A percentile compares a stretch with the other conserved stretches of the same genome.
Conservation (phyloP, 2,329 filamentous ascomycete genomes). For the Alternaria rosae region DNA sequence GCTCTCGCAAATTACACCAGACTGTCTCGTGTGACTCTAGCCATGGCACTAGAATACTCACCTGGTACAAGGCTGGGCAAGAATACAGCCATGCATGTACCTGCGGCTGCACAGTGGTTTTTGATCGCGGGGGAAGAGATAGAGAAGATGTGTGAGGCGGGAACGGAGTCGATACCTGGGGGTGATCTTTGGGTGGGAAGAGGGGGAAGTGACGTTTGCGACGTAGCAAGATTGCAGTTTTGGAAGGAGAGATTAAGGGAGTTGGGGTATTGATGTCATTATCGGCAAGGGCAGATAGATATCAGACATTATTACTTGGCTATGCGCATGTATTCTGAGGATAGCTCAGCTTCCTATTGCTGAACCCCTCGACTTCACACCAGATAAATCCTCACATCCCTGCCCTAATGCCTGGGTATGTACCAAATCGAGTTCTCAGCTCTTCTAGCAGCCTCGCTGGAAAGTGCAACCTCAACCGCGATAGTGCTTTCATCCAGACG, state of each 20-base stretch:
- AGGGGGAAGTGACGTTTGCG: background rate
- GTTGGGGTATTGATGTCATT: background rate
- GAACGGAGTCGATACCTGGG: background rate
- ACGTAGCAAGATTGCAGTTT: background rate
- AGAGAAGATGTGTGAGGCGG: background rate
- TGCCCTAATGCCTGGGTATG: background rate
- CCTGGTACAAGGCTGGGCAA: background rate
- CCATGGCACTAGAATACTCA: background rate
- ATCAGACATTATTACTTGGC: background rate
- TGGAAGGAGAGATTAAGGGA: background rate
- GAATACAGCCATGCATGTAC: background rate
- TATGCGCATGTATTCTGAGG: too few relatives aligned
- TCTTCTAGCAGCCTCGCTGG: background rate
- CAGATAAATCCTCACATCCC: background rate
- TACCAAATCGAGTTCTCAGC: background rate
- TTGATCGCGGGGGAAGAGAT: background rate
- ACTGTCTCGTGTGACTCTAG: background rate
- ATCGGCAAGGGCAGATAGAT: background rate
- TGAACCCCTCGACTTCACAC: too few relatives aligned
- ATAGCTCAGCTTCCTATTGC: too few relatives aligned
- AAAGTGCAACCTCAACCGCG: background rate
- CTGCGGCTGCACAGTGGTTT: background rate
- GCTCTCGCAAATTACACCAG: background rate
- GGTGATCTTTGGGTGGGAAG: background rate
- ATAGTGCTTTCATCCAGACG: background rate